Evolutionary conservation across 2,329 filamentous ascomycete species (phyloP), one percentile per base, ranked within the genome.

Genomic region (Microascus cirrosus): DNA sequence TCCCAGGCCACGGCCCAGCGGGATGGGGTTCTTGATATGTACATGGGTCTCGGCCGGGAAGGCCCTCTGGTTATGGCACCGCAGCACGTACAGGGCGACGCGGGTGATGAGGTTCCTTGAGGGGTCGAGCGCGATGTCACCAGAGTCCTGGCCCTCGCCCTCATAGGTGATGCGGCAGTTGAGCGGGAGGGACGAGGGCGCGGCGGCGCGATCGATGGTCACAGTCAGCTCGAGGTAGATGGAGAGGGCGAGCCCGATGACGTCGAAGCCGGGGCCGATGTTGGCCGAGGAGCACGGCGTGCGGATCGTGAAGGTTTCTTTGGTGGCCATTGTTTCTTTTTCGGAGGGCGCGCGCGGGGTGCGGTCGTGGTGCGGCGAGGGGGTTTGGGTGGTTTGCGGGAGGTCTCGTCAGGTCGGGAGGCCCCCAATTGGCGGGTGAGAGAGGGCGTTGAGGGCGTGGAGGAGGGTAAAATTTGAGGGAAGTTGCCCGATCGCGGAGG

Each of bases 241-340:
- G 63, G 91, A 95, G 64, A 99, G 81, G 10, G 93, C 93, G 61
- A 99, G 86, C 64, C 94, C 90, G 70, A 97, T 96, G 66, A 96
- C 93, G 77, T 99, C 93, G 79, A 97, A 99, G 60, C 93, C 93
- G 54, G 93, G 93, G 64, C 90, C 93, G 69, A 97, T 96, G 78
- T 97, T 97, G 75, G 93, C 93, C 61, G 92, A 96, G 60, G 93
- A 97, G 76, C 90, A 95, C 63, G 93, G 93, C 61, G 90, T 90
- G 74, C 81, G 84, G 78, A 91, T 89, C 64, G 80, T 75, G 72
- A 88, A 86, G 58, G 82, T 83, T 67, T 84, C 80, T 74, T 79
- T 78, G n/a, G 22, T 57, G 13, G 42, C 28, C 53, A 45, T 59
- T 36, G 50, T 25, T 3, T 13, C 4, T 50, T 12, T 50, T 24